Percentiles rank a stretch among this genome's conserved stretches.
Conservation (phyloP, 495 filamentous ascomycete species). For the Hapsidospora chrysogenum region DNA sequence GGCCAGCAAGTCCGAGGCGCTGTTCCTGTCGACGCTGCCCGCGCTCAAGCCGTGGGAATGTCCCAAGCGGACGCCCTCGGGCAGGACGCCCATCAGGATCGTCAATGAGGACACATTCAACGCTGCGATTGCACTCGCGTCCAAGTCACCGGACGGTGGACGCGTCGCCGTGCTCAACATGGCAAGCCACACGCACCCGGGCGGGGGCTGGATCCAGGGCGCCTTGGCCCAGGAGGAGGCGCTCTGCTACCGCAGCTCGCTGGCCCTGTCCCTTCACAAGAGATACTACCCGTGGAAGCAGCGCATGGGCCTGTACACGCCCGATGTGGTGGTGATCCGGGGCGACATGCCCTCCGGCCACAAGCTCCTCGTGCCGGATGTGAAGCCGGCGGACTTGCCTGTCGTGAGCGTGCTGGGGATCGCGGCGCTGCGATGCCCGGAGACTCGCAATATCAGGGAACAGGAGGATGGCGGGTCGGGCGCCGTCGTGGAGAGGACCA, state of each 20-base stretch:
- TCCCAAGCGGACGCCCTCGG: conserved; percentile 3
- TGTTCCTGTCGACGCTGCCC: conserved; percentile 3
- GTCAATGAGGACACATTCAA: conserved; percentile 5
- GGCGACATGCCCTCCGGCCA: conserved; percentile 21
- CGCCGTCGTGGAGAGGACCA: conserved; percentile 3
- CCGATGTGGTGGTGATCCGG: conserved; percentile 38
- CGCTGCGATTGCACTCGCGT: conserved; percentile 1
- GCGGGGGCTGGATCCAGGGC: conserved; percentile 40
- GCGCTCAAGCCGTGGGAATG: conserved; percentile 8
- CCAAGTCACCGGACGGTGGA: conserved; percentile 4
- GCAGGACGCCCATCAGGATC: conserved; percentile 1
- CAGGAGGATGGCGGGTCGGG: neutral
- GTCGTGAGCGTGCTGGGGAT: conserved; percentile 39
- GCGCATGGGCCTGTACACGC: conserved; percentile 35
- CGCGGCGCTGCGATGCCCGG: conserved; percentile 29
- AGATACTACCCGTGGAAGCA: conserved; percentile 32
- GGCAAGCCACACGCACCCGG: conserved; percentile 31
- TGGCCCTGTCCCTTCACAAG: conserved; percentile 30
- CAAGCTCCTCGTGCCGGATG: conserved; percentile 19
- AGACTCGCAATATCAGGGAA: conserved; percentile 1
- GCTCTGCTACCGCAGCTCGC: conserved; percentile 46
- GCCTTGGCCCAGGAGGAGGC: conserved; percentile 46
- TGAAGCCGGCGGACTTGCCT: conserved; percentile 17
- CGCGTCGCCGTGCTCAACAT: conserved; percentile 43
- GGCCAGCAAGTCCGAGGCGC: conserved; percentile 4